A percentile compares a stretch with the other conserved stretches of the same genome.
Conservation (phyloP, 2,329 filamentous ascomycete species). For the Stachybotrys echinatus region DNA sequence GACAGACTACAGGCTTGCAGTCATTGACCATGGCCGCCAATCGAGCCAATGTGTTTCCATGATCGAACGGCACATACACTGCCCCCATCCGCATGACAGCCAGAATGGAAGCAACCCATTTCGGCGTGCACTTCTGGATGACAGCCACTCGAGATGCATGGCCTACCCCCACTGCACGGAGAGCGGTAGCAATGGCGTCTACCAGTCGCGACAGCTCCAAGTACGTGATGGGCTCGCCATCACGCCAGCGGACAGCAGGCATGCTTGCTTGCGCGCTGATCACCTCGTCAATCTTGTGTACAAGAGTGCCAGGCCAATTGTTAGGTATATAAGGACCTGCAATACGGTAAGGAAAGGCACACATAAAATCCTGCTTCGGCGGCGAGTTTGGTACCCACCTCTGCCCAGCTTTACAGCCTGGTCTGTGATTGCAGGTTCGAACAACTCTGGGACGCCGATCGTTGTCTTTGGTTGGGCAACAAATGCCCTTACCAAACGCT, state of each 20-base stretch:
- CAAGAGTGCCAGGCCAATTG: not conserved
- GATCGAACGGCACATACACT: conserved; percentile 32
- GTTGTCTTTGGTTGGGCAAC: not conserved
- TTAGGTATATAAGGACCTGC: too few species aligned
- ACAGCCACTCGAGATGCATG: conserved; percentile 24
- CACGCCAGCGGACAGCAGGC: too few species aligned
- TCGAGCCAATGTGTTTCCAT: conserved; percentile 16
- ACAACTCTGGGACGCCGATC: not conserved
- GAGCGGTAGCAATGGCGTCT: not conserved
- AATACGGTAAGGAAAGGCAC: too few species aligned
- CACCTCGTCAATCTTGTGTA: too few species aligned
- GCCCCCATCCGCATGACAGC: conserved; percentile 29
- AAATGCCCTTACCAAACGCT: not conserved
- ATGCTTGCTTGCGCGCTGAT: too few species aligned
- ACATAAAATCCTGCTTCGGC: too few species aligned
- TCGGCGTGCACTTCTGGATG: conserved; percentile 25
- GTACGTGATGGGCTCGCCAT: too few species aligned
- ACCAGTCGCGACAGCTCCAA: too few species aligned
- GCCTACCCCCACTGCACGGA: conserved; percentile 2
- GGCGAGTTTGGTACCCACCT: too few species aligned
- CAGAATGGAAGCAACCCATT: conserved; percentile 29
- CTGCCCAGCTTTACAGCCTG: not conserved
- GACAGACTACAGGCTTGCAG: conserved; percentile 15
- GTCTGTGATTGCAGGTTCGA: not conserved
- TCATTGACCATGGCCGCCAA: conserved; percentile 21